Evolutionary conservation across 2,329 filamentous ascomycete genomes (phyloP).

Genomic region (Hypoxylon sp.): DNA sequence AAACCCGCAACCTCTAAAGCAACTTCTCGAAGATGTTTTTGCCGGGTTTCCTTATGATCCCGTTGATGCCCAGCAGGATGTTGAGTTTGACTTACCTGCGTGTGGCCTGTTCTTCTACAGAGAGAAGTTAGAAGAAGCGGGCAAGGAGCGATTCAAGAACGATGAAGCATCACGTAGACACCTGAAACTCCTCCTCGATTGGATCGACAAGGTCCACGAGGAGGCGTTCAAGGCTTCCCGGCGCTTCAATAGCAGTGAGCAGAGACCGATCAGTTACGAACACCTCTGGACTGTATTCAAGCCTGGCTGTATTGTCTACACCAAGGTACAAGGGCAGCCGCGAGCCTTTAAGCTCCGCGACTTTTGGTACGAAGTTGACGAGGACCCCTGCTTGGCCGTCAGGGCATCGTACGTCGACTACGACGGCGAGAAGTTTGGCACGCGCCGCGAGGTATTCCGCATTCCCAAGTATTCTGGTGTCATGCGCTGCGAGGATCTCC

Average conservation of each 20-base stretch:
- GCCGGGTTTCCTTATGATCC: conserved; percentile 48
- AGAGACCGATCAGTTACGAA: conserved; percentile 48
- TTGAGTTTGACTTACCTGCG: conserved; percentile 43
- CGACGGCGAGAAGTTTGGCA: conserved; percentile 54
- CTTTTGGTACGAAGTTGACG: conserved; percentile 50
- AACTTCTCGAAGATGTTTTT: conserved; percentile 50
- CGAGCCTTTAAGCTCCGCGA: conserved; percentile 50
- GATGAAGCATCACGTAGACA: conserved; percentile 45
- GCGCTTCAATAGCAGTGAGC: conserved; percentile 45
- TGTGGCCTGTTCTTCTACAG: conserved; percentile 50
- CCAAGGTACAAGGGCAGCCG: conserved; percentile 47
- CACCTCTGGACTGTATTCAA: conserved; percentile 50
- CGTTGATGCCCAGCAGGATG: conserved; percentile 44
- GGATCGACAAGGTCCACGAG: conserved; percentile 51
- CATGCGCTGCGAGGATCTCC: conserved; percentile 50
- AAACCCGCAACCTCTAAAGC: conserved; percentile 49
- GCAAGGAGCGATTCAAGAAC: conserved; percentile 48
- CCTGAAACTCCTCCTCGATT: conserved; percentile 48
- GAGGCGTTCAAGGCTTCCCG: conserved; percentile 48
- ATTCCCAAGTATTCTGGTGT: conserved; percentile 52
- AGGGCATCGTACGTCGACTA: conserved; percentile 52
- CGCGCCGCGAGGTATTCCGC: conserved; percentile 43
- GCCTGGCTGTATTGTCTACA: conserved; percentile 49
- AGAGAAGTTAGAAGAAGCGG: conserved; percentile 46
- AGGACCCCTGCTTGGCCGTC: conserved; percentile 47